Base-by-base conservation (phyloP, 129 eudicot species). In the Mikania micrantha region DNA sequence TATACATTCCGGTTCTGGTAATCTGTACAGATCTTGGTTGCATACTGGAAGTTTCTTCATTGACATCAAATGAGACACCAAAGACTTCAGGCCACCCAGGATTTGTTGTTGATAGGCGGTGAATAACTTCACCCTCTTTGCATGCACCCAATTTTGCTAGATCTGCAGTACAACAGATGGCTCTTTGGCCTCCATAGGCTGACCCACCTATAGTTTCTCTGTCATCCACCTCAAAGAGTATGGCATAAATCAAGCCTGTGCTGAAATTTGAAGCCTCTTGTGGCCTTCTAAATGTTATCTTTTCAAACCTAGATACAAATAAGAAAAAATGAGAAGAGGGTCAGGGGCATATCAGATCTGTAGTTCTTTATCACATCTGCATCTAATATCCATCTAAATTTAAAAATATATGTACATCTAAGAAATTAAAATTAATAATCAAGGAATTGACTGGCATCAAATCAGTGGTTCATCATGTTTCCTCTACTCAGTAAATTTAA, bases 181-280 rank as follows among this genome's bases (percentile, higher is more conserved):
- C 95, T 75, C 97, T 86, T 67, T 94, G 99, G 76, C 99, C 99
- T 40, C 99, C 99, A 63, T 94, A 94, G 38, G 97, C 99, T 3
- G 99, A 94, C 28, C 99, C 99, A 3, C 99, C 99, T 40, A 94
- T 94, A 21, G 85, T 78, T 60, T 94, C 97, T 66, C 97, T 81
- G 67, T 94, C 99, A 61, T 89, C 97, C 25, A 94, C 97, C 80
- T 94, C 99, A 72, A 94, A 94, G 36, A 90, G 69, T 36, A 94
- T 60, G 65, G 97, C 97, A 40, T 94, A 94, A 40, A 94, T 77
- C 44, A 72, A 38, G 22, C 77, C 81, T 27, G 95, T 72, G 90
- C 88, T 94, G 59, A 79, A 77, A 66, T 94, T 94, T 48, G 97
- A 81, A 59, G 71, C 59, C 65, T 81, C 88, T 70, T 78, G 66